Evolutionary conservation across 306 rosid species (phyloP).

Genomic region (Inga laurina): DNA sequence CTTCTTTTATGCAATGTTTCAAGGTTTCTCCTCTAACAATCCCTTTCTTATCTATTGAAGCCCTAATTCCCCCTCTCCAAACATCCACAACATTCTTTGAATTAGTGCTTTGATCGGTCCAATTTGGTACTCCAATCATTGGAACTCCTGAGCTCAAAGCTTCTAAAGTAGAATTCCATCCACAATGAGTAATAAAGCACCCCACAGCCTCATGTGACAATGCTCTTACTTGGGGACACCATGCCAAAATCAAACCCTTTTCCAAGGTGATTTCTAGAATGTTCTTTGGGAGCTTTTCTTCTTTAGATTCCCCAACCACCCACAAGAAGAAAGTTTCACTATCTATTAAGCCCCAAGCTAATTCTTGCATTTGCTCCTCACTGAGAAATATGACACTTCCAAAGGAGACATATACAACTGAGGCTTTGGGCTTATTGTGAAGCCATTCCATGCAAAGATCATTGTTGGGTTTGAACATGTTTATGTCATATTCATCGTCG

Average conservation of each 20-base stretch:
- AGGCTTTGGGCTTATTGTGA: not conserved
- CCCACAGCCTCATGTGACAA: slow-evolving; percentile 2
- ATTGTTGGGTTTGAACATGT: not conserved
- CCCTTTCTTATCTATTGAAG: not conserved
- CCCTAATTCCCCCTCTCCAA: not conserved
- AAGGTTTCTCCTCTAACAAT: not conserved
- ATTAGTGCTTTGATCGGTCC: slow-evolving; percentile 2
- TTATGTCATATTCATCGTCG: not conserved
- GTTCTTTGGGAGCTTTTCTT: not conserved
- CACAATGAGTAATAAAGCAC: not conserved
- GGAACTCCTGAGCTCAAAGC: not conserved
- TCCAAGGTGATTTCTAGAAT: not conserved
- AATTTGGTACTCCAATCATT: not conserved
- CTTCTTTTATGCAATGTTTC: not conserved
- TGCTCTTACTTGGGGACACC: not conserved
- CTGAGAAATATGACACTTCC: not conserved
- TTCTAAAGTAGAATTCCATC: not conserved
- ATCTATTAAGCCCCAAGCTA: not conserved
- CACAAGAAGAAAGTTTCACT: not conserved
- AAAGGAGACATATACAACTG: not conserved
- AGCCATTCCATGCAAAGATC: slow-evolving; percentile 7
- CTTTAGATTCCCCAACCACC: not conserved
- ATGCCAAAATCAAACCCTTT: not conserved
- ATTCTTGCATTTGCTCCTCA: not conserved
- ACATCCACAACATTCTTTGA: not conserved